Conservation (phyloP, 176 grass and related monocot species). For the Oryza meridionalis region DNA sequence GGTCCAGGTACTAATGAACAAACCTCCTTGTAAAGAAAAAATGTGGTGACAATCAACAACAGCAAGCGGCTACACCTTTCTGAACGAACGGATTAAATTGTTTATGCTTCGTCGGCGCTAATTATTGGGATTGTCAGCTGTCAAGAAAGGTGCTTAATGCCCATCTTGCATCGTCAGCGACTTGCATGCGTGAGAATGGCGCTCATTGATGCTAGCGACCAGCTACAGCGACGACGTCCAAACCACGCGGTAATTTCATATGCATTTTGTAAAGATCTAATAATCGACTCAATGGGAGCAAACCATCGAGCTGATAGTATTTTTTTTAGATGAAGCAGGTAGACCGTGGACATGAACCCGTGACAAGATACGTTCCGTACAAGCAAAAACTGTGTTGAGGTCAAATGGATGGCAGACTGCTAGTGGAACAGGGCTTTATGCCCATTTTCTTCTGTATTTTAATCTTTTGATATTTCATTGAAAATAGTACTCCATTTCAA, state of each 20-base stretch:
- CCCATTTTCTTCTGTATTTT: too few species aligned
- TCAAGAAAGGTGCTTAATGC: not conserved
- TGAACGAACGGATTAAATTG: not conserved
- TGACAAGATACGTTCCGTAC: slow-evolving; percentile 2
- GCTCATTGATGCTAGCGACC: not conserved
- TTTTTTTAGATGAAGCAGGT: not conserved
- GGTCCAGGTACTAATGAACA: not conserved
- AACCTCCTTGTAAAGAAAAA: not conserved
- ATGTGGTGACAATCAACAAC: not conserved
- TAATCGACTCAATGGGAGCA: not conserved
- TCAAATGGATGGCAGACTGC: too few species aligned
- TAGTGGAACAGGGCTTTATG: too few species aligned
- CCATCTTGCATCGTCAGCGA: not conserved
- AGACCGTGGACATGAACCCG: not conserved
- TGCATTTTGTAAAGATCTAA: not conserved
- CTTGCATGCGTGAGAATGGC: not conserved
- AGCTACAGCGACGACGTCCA: not conserved
- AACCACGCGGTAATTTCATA: not conserved
- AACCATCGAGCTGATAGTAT: not conserved
- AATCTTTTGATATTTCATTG: too few species aligned
- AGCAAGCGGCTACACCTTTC: not conserved
- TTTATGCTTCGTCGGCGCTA: not conserved
- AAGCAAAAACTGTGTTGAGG: not conserved
- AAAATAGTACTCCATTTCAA: too few species aligned
- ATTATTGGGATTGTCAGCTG: not conserved